Base-by-base conservation (phyloP, 345 rosid genomes). In the Murraya koenigii region DNA sequence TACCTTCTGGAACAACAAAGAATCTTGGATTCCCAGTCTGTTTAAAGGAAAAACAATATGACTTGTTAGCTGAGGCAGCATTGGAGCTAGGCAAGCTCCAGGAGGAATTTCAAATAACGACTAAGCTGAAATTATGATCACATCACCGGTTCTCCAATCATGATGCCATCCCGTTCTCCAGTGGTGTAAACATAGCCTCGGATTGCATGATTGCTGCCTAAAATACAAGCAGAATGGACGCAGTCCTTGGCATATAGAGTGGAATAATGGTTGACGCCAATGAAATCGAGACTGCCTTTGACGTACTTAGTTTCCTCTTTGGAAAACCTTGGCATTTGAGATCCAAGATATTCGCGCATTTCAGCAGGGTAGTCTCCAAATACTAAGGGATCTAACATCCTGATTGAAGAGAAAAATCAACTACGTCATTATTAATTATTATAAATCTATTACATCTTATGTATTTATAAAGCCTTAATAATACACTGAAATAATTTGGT, bases 301-400 rank as follows among this genome's bases (percentile, higher is more conserved):
- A 88, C 44, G 35, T 44, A 76, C 58, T 73, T 63, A 19, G 66
- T 66, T 80, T 86, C 87, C 38, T 81, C 81, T 0, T 36, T 41
- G 11, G 81, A 67, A 72, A 84, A 88, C 20, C 69, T 76, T 35
- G 87, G 91, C 55, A 88, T 74, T 58, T 76, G 80, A 55, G 58
- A 68, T 58, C 86, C 85, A 69, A 79, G 82, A 76, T 77, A 78
- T 38, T 75, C 70, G 14, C 82, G 86, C 84, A 88, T 84, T 73
- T 84, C 84, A 0, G 77, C 71, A 61, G 91, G 91, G 66, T 88
- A 88, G 64, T 82, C 88, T 75, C 89, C 89, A n/a, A 68, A 67
- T 35, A 84, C 84, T n/a, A 86, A 20, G 32, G 91, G 88, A 78
- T 88, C 91, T 0, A 88, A 65, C 28, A 59, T 9, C 89, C 89